phyloP scores from a whole-genome alignment of 148 eudicot species.

The Camellia granthamiana region DNA sequence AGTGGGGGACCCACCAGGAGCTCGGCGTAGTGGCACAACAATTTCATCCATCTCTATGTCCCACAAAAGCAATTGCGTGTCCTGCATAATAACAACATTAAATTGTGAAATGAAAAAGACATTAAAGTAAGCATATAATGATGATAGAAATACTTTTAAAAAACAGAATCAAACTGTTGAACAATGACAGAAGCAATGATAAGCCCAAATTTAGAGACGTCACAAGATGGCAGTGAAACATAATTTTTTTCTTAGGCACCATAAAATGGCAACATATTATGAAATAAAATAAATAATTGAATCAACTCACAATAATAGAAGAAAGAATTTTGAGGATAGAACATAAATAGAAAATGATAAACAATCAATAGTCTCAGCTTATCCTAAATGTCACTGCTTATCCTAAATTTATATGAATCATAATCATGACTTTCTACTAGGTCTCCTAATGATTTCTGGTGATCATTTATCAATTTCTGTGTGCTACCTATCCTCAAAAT shows the following conservation, averaged over 20 bases:
- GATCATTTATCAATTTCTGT: no score
- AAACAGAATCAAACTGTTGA: not conserved
- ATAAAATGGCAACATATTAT: not conserved
- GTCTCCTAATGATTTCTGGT: no score
- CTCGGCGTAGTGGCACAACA: constrained; percentile 71
- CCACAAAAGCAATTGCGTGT: constrained; percentile 80
- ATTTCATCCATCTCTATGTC: constrained; percentile 81
- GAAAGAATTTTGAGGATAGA: no score
- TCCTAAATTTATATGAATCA: no score
- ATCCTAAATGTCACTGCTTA: no score
- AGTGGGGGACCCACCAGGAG: constrained; percentile 83
- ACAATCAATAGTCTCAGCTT: no score
- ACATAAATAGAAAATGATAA: no score
- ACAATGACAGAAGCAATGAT: not conserved
- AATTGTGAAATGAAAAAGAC: not conserved
- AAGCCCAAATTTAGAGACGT: constrained; percentile 1
- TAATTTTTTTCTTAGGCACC: not conserved
- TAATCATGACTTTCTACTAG: no score
- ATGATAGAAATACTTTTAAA: no score
- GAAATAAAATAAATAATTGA: no score
- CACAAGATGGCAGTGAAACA: not conserved
- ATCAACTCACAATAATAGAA: no score
- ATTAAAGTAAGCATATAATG: not conserved
- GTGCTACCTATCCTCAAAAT: no score
- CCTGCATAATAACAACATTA: constrained; percentile 37